Evolutionary conservation across 2,329 filamentous ascomycete genomes (phyloP), one percentile per base, ranked within the genome.

Genomic region (Pseudogymnoascus sp.): DNA sequence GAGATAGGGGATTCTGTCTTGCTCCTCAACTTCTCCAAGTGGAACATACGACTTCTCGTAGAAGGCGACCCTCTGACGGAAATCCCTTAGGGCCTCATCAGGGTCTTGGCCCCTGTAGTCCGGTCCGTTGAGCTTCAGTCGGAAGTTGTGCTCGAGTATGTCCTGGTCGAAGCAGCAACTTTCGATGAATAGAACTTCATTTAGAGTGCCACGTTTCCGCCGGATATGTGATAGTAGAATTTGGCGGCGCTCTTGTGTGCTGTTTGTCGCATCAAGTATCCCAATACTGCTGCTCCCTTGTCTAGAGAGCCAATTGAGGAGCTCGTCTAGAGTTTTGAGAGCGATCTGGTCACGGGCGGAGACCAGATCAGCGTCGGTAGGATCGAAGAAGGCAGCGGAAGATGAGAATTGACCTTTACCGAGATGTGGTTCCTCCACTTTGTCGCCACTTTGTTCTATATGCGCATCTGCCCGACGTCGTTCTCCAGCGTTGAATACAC

Each of bases 11-110:
- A 95, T 85, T 69, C 93, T 82, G 69, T 85, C 86, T 35, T 35
- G 33, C 33, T 35, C 33, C 79, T 97, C 93, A 67, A 96, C 89
- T 69, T 89, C 89, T 69, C 96, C 91, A 71, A 99, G 91, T 1
- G 91, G 93, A 78, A 96, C 86, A 77, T 99, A 99, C 26, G 96
- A 89, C 77, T 95, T 95, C 76, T 99, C 93, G 77, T 99, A 99
- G 77, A 97, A 96, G 71, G 88, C 87, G 73, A 99, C 99, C 67
- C 95, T 88, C 72, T 96, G 89, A 67, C 91, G 87, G 78, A 99
- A 99, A 76, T 99, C 95, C 64, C 87, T 83, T 10, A 93, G 93
- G 3, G 95, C 95, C 65, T 85, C 81, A 75, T 99, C 95, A 1
- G 95, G 95, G 73, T 99, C 95, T 75, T 96, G 92, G 63, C 93